Conservation (phyloP, 1,284 basidiomycete species). For the Tranzscheliella williamsii region DNA sequence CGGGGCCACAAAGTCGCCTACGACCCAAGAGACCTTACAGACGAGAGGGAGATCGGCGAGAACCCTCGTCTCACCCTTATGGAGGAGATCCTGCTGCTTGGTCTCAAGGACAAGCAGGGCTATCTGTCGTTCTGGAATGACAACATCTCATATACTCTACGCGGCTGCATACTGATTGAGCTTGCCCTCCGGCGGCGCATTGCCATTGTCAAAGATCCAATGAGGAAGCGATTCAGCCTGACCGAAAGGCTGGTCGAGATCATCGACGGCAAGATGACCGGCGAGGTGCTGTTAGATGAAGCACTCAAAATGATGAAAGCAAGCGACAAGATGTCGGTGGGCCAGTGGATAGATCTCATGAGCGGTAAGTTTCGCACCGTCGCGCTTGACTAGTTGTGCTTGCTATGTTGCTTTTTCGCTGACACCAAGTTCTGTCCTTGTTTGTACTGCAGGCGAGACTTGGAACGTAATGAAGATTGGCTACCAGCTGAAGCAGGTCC, state of each 20-base stretch:
- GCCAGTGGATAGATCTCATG: conserved; percentile 58
- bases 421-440: no score
- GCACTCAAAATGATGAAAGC: conserved; percentile 55
- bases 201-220: conserved; percentile 40
- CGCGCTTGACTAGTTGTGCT: no score
- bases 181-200: conserved; percentile 55
- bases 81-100: conserved; percentile 92
- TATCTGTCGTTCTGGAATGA: conserved; percentile 61
- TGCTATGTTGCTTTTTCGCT: no score
- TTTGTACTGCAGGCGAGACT: conserved; percentile 54
- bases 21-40: conserved; percentile 86
- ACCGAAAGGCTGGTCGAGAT: conserved; percentile 53
- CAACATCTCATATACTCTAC: conserved; percentile 59
- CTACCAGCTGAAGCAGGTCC: conserved; percentile 59
- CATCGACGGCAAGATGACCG: conserved; percentile 51
- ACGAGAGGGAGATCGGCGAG: conserved; percentile 73
- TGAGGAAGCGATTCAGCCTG: conserved; percentile 29
- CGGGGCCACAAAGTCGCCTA: conserved; percentile 71
- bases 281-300: conserved; percentile 58
- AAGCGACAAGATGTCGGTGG: conserved; percentile 48
- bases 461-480: conserved; percentile 60
- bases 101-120: conserved; percentile 81
- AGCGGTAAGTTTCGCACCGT: conserved; percentile 43
- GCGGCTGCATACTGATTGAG: conserved; percentile 59
- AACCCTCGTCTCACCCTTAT: conserved; percentile 88